Conservation (phyloP, 768 basidiomycete species). For the Pleurotus citrinopileatus region DNA sequence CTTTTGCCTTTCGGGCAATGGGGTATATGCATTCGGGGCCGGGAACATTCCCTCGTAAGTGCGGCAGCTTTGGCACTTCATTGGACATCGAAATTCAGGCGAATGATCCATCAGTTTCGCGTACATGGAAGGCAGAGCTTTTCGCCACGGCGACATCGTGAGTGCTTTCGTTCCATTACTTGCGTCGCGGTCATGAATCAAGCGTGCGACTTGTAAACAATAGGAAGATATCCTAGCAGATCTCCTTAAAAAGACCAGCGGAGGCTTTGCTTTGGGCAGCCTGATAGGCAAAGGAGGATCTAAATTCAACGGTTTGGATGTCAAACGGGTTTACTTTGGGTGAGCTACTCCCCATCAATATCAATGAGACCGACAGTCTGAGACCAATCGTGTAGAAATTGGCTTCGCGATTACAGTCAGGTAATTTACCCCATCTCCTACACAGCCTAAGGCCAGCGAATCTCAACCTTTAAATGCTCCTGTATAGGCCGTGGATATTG, state of each 20-base stretch:
- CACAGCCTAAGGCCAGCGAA: no score
- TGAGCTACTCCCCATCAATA: conserved; percentile 23
- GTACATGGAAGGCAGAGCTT: conserved; percentile 83
- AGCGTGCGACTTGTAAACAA: background rate
- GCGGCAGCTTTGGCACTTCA: background rate
- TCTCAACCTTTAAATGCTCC: background rate
- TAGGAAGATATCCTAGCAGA: conserved; percentile 73
- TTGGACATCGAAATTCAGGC: conserved; percentile 6
- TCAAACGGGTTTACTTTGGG: conserved; percentile 85
- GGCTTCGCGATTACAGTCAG: conserved; percentile 88
- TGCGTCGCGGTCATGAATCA: conserved; percentile 21
- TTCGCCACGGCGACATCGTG: conserved; percentile 89
- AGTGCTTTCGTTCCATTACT: conserved; percentile 19
- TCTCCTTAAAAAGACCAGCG: conserved; percentile 51
- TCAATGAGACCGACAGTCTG: conserved; percentile 6
- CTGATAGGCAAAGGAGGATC: conserved; percentile 53
- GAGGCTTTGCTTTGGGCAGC: conserved; percentile 56
- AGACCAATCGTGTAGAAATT: conserved; percentile 50
- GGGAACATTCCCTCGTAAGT: conserved; percentile 69
- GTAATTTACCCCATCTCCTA: conserved; percentile 28
- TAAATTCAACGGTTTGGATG: conserved; percentile 79
- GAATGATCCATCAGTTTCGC: conserved; percentile 56
- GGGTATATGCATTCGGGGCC: conserved; percentile 74
- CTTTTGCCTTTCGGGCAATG: conserved; percentile 53
- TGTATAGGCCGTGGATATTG: conserved; percentile 77